These are phyloP conservation scores for Gautieria morchelliformis DNA, from an alignment of 768 basidiomycete species.

Conservation along the genomic window DNA sequence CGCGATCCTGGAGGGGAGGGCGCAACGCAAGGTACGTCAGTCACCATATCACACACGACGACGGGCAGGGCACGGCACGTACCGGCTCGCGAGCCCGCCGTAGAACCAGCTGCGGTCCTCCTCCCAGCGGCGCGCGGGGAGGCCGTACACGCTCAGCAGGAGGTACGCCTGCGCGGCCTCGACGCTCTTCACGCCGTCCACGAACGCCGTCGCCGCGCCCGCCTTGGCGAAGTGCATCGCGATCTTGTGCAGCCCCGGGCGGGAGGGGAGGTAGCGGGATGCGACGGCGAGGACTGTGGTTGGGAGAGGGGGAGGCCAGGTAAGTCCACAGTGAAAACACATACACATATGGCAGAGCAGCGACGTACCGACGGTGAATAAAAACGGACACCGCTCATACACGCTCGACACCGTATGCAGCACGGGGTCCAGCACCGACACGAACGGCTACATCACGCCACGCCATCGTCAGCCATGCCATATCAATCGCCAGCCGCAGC, in stretches of 20 bases:
- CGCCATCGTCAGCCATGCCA: no score
- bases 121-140: constrained; percentile 53
- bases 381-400: constrained; percentile 58
- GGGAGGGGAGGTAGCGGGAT: constrained; percentile 49
- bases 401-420: constrained; percentile 74
- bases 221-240: constrained; percentile 57
- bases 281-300: constrained; percentile 67
- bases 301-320: constrained; percentile 47
- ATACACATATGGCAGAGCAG: constrained; percentile 1
- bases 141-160: constrained; percentile 52
- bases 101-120: constrained; percentile 68
- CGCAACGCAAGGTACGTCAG: no score
- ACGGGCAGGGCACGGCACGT: not conserved
- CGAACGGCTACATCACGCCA: no score
- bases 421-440: constrained; percentile 71
- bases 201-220: constrained; percentile 47
- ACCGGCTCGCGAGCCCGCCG: constrained; percentile 64
- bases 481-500: no score
- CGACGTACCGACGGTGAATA: constrained; percentile 20
- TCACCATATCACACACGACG: no score
- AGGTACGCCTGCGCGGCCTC: constrained; percentile 75
- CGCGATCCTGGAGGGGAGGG: constrained; percentile 29
- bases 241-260: constrained; percentile 44
- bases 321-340: constrained; percentile 17
- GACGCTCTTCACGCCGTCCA: constrained; percentile 55